These are phyloP conservation scores for Emericellopsis atlantica DNA, from an alignment of 2,329 filamentous ascomycete genomes.

Conservation along the genomic window DNA sequence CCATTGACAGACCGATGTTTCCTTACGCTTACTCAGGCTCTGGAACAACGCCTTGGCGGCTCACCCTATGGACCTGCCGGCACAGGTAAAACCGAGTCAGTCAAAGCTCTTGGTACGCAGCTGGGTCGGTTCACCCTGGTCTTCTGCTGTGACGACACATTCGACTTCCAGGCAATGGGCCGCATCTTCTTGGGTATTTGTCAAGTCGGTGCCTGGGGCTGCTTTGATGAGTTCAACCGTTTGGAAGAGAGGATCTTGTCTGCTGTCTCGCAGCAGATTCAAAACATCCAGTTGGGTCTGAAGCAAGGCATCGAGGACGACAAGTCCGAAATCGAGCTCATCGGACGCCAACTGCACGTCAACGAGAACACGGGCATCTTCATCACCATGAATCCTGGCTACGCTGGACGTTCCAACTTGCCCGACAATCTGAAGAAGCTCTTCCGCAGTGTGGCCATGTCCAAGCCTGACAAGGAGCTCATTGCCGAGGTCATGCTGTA, in stretches of 20 bases:
- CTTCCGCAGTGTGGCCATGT: slow-evolving; percentile 99
- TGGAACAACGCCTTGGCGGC: slow-evolving; percentile 89
- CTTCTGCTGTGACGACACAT: slow-evolving; percentile 98
- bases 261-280: slow-evolving; percentile 96
- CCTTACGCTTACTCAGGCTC: slow-evolving; percentile 88
- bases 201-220: slow-evolving; percentile 98
- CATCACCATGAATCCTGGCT: slow-evolving; percentile 99
- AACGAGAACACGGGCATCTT: slow-evolving; percentile 95
- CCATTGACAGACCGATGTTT: slow-evolving; percentile 97
- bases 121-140: slow-evolving; percentile 95
- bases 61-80: slow-evolving; percentile 95
- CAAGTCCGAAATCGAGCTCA: slow-evolving; percentile 83
- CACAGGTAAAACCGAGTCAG: slow-evolving; percentile 97
- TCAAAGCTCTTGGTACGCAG: slow-evolving; percentile 93
- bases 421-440: slow-evolving; percentile 99
- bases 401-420: slow-evolving; percentile 93
- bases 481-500: slow-evolving; percentile 99
- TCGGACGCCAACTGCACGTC: slow-evolving; percentile 80
- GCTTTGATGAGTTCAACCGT: slow-evolving; percentile 99
- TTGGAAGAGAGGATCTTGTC: slow-evolving; percentile 95
- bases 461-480: slow-evolving; percentile 97
- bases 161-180: slow-evolving; percentile 99
- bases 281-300: slow-evolving; percentile 95
- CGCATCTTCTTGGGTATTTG: slow-evolving; percentile 98
- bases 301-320: slow-evolving; percentile 73